Conservation (phyloP, 805 yeast genomes). For the Saccharomycopsis sp. region DNA sequence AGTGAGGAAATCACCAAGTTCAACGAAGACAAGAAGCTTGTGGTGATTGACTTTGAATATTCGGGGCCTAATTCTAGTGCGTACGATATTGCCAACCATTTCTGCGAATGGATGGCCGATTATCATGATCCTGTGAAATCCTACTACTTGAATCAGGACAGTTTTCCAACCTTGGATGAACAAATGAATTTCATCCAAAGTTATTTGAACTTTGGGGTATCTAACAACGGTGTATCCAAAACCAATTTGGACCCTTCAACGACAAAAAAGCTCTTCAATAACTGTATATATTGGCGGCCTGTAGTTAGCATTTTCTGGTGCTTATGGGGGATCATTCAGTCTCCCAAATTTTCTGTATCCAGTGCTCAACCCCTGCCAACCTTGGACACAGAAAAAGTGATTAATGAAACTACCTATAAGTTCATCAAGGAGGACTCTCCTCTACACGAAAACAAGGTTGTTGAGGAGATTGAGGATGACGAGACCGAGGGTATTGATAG, state of each 20-base stretch:
- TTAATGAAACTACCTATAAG: constrained; percentile 27
- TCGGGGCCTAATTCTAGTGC: constrained; percentile 88
- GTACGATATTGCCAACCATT: constrained; percentile 87
- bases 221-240: not conserved
- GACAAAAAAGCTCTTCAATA: constrained; percentile 51
- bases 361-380: constrained; percentile 29
- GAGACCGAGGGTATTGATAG: constrained; percentile 41
- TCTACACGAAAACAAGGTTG: constrained; percentile 7
- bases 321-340: constrained; percentile 87
- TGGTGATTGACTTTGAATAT: constrained; percentile 94
- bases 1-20: not conserved
- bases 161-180: constrained; percentile 64
- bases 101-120: constrained; percentile 96
- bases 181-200: constrained; percentile 65
- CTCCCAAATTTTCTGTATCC: constrained; percentile 35
- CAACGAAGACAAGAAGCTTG: constrained; percentile 65
- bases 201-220: constrained; percentile 37
- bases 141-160: constrained; percentile 46
- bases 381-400: constrained; percentile 40
- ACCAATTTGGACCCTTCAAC: constrained; percentile 32
- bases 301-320: constrained; percentile 77
- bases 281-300: constrained; percentile 72
- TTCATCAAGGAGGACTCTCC: constrained; percentile 1
- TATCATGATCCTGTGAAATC: constrained; percentile 57
- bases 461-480: constrained; percentile 24